Evolutionary conservation across 1,284 basidiomycete genomes (phyloP), one percentile per base, ranked within the genome.

Genomic region (Moesziomyces antarcticus): DNA sequence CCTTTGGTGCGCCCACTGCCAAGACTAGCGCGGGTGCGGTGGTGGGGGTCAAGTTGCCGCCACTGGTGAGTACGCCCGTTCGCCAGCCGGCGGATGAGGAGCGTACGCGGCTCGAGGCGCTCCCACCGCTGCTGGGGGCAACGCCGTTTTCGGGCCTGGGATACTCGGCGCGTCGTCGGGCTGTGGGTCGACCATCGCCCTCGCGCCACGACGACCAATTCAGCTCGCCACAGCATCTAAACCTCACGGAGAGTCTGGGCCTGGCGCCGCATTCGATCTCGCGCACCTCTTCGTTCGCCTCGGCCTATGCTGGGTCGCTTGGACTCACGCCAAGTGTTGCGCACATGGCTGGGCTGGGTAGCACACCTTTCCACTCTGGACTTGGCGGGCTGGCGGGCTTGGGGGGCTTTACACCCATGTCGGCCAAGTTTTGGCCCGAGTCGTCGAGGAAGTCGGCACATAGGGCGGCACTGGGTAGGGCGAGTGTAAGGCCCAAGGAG

Each of bases 181-280:
- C 47, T 3, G 62, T 46, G 1, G 51, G 55, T 8, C 62, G 66
- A 18, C 65, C 67, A 18, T 66, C 67, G 10, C 67, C 63, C 5
- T 74, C 67, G 10, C 55, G 56, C 22, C 59, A 60, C 35, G 60
- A 73, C 48, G 78, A 78, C 41, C 78, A 79, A 42, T 82, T 82
- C 64, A 74, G 70, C 30, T 80, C 78, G 6, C 80, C 80, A 2
- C 79, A 81, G 50, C 80, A 82, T 44, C 73, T 78, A 27, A 79
- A 80, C 27, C 63, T 82, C 11, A 80, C 80, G n/a, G 78, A 82
- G 45, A 63, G 56, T 18, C 55, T 82, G 4, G 80, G 80, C 0
- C 50, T 82, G 8, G 80, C 80, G 37, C 80, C 80, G 8, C 80
- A 82, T 50, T 80, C 79, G 25, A 74, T 74, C 43, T 64, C 65